Percentiles rank a stretch among this genome's conserved stretches.
Conservation (phyloP, 768 basidiomycete species). For the Gelatoporia subvermispora region DNA sequence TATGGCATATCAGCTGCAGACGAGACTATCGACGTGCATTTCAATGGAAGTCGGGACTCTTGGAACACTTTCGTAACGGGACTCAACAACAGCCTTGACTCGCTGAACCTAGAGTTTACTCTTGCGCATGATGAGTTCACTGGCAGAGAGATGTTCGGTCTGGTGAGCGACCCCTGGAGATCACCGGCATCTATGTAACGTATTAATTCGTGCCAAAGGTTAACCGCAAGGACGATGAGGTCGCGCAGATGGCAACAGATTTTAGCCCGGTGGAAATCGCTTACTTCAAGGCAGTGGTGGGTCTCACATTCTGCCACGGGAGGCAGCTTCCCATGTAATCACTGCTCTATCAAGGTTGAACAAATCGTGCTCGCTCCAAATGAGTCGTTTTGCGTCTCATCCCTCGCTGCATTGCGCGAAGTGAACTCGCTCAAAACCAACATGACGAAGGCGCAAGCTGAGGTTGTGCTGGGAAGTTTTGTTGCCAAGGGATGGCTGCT, state of each 20-base stretch:
- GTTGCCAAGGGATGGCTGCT: constrained; percentile 78
- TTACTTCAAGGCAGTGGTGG: constrained; percentile 79
- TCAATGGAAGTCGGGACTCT: constrained; percentile 35
- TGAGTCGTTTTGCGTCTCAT: constrained; percentile 72
- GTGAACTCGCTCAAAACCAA: constrained; percentile 46
- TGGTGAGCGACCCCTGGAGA: constrained; percentile 43
- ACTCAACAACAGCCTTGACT: constrained; percentile 61
- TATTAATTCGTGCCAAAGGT: constrained; percentile 42
- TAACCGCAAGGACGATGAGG: constrained; percentile 74
- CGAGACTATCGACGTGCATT: constrained; percentile 41
- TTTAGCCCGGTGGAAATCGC: constrained; percentile 75
- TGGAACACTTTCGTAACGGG: constrained; percentile 58
- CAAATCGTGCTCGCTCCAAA: constrained; percentile 81
- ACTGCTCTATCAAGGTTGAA: constrained; percentile 56
- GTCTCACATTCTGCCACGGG: constrained; percentile 18
- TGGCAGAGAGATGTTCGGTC: constrained; percentile 59
- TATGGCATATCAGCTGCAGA: constrained; percentile 44
- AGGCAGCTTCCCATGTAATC: neutral
- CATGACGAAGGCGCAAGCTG: constrained; percentile 74
- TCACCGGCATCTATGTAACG: neutral
- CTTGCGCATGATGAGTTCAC: constrained; percentile 56
- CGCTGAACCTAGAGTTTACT: constrained; percentile 70
- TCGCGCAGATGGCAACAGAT: constrained; percentile 82
- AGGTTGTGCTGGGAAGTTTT: constrained; percentile 69
- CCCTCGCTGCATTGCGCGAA: constrained; percentile 72